A percentile compares a stretch with the other conserved stretches of the same genome.
phyloP scores from a whole-genome alignment of 2,329 filamentous ascomycete genomes.

The Monilinia fructicola region DNA sequence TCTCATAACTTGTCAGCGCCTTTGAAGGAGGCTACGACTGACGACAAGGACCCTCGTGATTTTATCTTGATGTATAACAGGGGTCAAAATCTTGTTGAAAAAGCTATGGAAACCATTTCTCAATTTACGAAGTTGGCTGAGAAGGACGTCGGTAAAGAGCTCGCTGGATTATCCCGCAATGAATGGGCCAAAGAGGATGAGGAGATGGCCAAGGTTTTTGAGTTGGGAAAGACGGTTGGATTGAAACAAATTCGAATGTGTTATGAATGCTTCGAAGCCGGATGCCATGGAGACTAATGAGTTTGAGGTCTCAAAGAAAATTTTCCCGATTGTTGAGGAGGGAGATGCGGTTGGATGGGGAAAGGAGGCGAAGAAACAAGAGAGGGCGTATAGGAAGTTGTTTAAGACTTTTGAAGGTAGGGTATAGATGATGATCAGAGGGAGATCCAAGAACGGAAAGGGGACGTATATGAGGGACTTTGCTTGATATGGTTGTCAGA shows the following conservation, averaged over 20 bases:
- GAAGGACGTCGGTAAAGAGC: conserved; percentile 11
- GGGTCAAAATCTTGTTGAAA: conserved; percentile 8
- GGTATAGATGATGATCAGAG: background rate
- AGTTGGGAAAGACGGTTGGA: conserved; percentile 16
- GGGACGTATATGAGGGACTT: background rate
- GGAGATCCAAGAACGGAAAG: background rate
- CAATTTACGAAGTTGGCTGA: conserved; percentile 6
- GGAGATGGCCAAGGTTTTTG: background rate
- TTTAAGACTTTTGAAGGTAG: background rate
- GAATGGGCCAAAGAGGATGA: conserved; percentile 16
- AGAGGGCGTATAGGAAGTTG: conserved; percentile 17
- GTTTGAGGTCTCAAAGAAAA: background rate
- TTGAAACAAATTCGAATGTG: conserved; percentile 16
- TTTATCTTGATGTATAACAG: conserved; percentile 15
- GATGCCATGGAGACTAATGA: background rate
- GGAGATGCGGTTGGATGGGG: conserved; percentile 12
- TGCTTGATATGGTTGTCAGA: background rate
- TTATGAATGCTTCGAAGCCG: conserved; percentile 17
- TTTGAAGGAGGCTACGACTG: background rate
- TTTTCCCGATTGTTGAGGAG: background rate
- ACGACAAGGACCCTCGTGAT: background rate
- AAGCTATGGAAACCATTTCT: background rate
- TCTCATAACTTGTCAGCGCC: conserved; percentile 6
- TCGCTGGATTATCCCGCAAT: background rate
- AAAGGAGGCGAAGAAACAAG: conserved; percentile 19